These are phyloP conservation scores for Platanus orientalis DNA, from an alignment of 164 flowering plant species.

Conservation along the genomic window DNA sequence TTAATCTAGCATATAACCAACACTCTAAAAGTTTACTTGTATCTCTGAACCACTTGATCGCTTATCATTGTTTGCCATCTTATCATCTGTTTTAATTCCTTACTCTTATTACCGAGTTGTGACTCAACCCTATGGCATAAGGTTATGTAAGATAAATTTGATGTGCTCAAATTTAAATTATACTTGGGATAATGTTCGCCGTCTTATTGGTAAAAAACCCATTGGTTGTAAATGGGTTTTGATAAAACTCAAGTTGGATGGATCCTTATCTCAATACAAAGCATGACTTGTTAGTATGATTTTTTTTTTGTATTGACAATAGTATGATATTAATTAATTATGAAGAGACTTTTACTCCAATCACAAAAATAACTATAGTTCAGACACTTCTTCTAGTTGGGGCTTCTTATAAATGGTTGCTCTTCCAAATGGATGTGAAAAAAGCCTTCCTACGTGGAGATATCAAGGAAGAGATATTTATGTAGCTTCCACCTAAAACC, in stretches of 20 bases:
- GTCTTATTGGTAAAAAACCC: too few relatives aligned
- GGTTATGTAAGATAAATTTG: conserved; percentile 12
- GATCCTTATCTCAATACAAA: conserved; percentile 6
- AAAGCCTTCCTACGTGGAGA: too few relatives aligned
- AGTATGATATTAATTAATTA: too few relatives aligned
- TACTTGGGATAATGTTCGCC: conserved; percentile 11
- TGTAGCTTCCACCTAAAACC: too few relatives aligned
- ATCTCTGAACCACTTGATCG: neutral
- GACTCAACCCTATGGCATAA: neutral
- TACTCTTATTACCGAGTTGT: neutral
- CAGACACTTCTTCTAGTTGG: too few relatives aligned
- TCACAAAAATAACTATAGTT: too few relatives aligned
- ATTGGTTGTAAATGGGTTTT: conserved; percentile 22
- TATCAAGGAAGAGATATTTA: too few relatives aligned
- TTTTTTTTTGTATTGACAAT: too few relatives aligned
- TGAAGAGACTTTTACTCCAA: too few relatives aligned
- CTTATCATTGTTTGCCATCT: neutral
- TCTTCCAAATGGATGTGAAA: too few relatives aligned
- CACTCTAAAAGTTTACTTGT: neutral
- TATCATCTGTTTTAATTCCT: neutral
- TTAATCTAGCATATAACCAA: neutral
- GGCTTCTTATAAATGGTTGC: too few relatives aligned
- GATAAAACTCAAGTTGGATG: conserved; percentile 12
- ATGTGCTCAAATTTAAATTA: conserved; percentile 2
- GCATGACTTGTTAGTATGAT: too few relatives aligned